Base-by-base conservation (phyloP, 2,329 filamentous ascomycete genomes). In the Davidsoniella neocaledoniae region DNA sequence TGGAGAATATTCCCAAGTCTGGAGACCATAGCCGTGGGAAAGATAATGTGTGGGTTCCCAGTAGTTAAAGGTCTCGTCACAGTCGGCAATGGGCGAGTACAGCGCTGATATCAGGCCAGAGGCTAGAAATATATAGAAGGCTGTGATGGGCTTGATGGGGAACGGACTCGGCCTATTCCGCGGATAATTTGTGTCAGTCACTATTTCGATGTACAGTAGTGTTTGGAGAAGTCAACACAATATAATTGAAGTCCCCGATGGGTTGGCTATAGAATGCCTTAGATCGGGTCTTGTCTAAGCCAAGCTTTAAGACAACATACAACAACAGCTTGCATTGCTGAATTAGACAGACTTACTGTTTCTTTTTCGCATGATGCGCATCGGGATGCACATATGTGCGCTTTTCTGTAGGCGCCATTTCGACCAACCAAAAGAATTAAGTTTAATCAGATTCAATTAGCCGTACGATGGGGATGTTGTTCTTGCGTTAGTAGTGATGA, bases 1-100 rank as follows among this genome's bases (percentile, higher is more conserved):
- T 4, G 91, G 91, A 1, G 90, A 94, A 66, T 96, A 98, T 65
- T 98, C 91, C 91, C 91, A 98, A 1, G 91, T 98, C 68, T 98
- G 88, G 46, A 95, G 72, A 38, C 90, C 91, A 60, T 94, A 90
- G 58, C 86, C 85, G 68, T 95, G 87, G 53, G 79, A 83, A 25
- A 98, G 74, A 64, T 95, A 98, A 65, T 98, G 91, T 0, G 88
- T 79, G 0, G 91, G 90, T 60, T 98, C 91, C 87, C 90, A 98
- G 70, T 94, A 98, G 64, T 98, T 98, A 74, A 94, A 98, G 9
- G 90, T 90, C 68, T 98, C 91, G 59, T 98, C 91, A 62, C 91
- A 98, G 65, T 98, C 91, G 63, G 95, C 88, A 56, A 98, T 94
- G 0, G 91, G 91, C 2, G 87, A 81, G 62, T 81, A 90, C 29